These are phyloP conservation scores for Myxozyma melibiosi DNA, from an alignment of 805 yeast genomes.

Conservation along the genomic window DNA sequence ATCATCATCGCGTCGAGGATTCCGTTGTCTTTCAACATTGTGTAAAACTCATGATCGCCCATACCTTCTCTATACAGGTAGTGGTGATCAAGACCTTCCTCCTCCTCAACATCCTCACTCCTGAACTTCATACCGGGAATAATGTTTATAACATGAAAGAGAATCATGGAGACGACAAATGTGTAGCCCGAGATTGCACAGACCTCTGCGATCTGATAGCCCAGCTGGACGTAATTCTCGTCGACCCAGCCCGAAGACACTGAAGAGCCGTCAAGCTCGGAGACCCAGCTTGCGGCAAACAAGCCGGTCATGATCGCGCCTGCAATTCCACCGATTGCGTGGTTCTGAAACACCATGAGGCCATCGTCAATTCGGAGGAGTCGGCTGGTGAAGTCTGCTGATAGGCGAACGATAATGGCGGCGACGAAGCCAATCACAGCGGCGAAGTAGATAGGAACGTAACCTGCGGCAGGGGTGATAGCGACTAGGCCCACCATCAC, in stretches of 20 bases:
- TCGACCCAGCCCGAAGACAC: constrained; percentile 71
- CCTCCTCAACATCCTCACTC: constrained; percentile 82
- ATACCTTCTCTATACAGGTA: constrained; percentile 28
- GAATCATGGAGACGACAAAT: constrained; percentile 67
- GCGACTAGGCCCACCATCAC: constrained; percentile 92
- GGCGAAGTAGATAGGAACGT: constrained; percentile 87
- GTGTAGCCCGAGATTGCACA: constrained; percentile 74
- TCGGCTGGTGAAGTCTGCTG: constrained; percentile 39
- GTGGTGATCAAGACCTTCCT: constrained; percentile 75
- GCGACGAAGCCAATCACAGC: constrained; percentile 74
- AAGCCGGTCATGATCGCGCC: constrained; percentile 86
- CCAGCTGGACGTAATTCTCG: constrained; percentile 79
- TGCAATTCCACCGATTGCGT: constrained; percentile 85
- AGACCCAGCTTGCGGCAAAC: constrained; percentile 85
- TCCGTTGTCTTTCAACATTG: constrained; percentile 22
- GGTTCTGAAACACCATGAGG: constrained; percentile 88
- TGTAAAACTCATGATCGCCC: constrained; percentile 31
- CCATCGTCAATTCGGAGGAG: constrained; percentile 84
- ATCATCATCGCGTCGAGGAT: constrained; percentile 16
- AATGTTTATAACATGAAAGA: constrained; percentile 66
- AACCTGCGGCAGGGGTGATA: constrained; percentile 97
- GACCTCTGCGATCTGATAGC: constrained; percentile 83
- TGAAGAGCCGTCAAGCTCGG: constrained; percentile 62
- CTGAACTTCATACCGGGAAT: constrained; percentile 82
- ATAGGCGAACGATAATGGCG: constrained; percentile 28